A percentile compares a stretch with the other conserved stretches of the same genome.
Evolutionary conservation across 2,329 filamentous ascomycete genomes (phyloP).

Genomic region (Monilinia polystroma): DNA sequence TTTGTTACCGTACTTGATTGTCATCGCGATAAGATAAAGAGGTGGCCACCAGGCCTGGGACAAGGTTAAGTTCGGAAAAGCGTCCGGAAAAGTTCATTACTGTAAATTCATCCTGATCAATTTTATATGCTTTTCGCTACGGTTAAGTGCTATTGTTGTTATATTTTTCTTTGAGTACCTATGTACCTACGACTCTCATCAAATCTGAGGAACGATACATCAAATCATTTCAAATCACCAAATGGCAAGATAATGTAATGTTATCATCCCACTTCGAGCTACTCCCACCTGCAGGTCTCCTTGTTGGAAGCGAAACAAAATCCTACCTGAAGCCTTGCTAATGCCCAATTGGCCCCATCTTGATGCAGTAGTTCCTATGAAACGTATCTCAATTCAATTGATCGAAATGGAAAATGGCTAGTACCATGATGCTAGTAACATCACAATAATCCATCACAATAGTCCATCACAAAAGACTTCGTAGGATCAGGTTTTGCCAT

Average conservation of each 20-base stretch:
- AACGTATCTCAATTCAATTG: conserved; percentile 15
- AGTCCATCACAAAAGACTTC: background rate
- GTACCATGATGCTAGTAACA: background rate
- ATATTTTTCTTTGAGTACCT: too few relatives aligned
- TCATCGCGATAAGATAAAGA: background rate
- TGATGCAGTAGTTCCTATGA: conserved; percentile 9
- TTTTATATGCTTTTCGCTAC: background rate
- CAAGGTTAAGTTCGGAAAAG: background rate
- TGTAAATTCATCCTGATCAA: background rate
- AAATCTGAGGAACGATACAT: background rate
- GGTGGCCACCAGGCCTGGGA: background rate
- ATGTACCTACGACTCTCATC: too few relatives aligned
- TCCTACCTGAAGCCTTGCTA: conserved; percentile 6
- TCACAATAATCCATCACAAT: background rate
- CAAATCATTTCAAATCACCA: background rate
- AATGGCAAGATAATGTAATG: background rate
- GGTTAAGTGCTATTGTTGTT: background rate
- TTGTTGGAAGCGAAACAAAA: conserved; percentile 14
- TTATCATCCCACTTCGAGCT: background rate
- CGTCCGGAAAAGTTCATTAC: background rate
- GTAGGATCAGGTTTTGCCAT: conserved; percentile 4
- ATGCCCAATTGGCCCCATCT: conserved; percentile 16
- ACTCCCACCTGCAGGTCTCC: background rate
- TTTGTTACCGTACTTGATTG: background rate
- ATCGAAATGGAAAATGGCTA: conserved; percentile 24